Percentiles rank a stretch among this genome's conserved stretches.
phyloP scores from a whole-genome alignment of 2,329 filamentous ascomycete species.

The Cercospora zeae-maydis region DNA sequence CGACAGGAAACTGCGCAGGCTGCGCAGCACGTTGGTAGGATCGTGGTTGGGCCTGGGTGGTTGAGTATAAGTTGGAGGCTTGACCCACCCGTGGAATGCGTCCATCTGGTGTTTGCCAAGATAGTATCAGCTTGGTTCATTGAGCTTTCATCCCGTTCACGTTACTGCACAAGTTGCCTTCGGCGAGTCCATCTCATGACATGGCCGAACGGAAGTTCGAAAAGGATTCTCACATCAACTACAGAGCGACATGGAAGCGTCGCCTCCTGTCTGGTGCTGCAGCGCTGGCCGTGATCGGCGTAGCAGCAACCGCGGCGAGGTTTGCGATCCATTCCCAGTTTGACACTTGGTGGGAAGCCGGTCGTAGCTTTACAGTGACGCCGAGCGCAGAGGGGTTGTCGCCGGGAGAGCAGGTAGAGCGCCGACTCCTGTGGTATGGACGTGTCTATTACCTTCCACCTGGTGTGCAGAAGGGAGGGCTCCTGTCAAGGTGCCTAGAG shows the following conservation, averaged over 20 bases:
- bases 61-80: background rate
- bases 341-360: background rate
- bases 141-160: background rate
- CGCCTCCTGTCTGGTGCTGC: background rate
- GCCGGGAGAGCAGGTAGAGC: background rate
- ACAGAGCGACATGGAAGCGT: background rate
- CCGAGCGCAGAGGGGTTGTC: background rate
- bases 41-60: background rate
- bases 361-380: background rate
- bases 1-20: background rate
- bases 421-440: background rate
- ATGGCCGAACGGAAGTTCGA: background rate
- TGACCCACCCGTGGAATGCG: background rate
- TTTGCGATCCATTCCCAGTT: background rate
- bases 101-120: background rate
- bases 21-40: background rate
- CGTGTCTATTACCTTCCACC: background rate
- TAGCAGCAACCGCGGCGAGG: background rate
- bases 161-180: background rate
- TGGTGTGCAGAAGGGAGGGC: background rate
- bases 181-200: background rate
- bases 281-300: background rate
- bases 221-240: background rate
- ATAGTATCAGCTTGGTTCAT: background rate
- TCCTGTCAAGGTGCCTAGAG: background rate